A percentile compares a stretch with the other conserved stretches of the same genome.
These are phyloP conservation scores for Grosmannia huntii DNA, from an alignment of 2,329 filamentous ascomycete genomes.

Conservation along the genomic window DNA sequence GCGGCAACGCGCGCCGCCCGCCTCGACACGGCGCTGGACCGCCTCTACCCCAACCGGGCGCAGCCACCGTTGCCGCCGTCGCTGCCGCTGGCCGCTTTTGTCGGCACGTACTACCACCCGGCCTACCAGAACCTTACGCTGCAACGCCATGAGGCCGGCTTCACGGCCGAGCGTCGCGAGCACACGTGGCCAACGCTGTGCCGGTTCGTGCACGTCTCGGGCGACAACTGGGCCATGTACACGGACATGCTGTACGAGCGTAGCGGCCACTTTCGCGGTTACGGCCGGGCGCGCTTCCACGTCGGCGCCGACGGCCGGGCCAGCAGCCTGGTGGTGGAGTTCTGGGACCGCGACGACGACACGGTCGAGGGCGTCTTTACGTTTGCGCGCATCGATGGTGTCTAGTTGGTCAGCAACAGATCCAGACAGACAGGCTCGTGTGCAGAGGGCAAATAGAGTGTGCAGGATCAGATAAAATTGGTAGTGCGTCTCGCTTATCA, in stretches of 20 bases:
- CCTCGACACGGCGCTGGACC: conserved; percentile 20
- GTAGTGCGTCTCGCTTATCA: conserved; percentile 30
- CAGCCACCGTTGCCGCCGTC: conserved; percentile 20
- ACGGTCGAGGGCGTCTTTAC: conserved; percentile 18
- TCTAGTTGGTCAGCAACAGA: no score
- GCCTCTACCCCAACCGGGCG: conserved; percentile 25
- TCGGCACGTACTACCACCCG: conserved; percentile 30
- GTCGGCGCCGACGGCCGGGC: conserved; percentile 18
- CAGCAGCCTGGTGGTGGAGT: conserved; percentile 19
- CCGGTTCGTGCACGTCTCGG: conserved; percentile 22
- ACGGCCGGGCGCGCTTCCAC: conserved; percentile 20
- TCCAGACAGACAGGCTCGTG: neutral
- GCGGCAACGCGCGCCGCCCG: conserved; percentile 1
- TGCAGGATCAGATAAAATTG: conserved; percentile 41
- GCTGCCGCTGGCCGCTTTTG: conserved; percentile 22
- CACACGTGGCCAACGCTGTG: conserved; percentile 20
- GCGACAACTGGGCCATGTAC: conserved; percentile 22
- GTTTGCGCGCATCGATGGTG: conserved; percentile 15
- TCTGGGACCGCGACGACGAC: conserved; percentile 10
- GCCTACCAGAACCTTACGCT: conserved; percentile 26
- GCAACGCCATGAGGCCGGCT: neutral
- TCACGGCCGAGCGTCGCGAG: conserved; percentile 15
- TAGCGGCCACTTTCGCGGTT: conserved; percentile 14
- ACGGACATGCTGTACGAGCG: conserved; percentile 16
- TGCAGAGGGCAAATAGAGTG: conserved; percentile 1